A percentile compares a stretch with the other conserved stretches of the same genome.
Conservation (phyloP, 768 basidiomycete genomes). For the Lentinula raphanica region DNA sequence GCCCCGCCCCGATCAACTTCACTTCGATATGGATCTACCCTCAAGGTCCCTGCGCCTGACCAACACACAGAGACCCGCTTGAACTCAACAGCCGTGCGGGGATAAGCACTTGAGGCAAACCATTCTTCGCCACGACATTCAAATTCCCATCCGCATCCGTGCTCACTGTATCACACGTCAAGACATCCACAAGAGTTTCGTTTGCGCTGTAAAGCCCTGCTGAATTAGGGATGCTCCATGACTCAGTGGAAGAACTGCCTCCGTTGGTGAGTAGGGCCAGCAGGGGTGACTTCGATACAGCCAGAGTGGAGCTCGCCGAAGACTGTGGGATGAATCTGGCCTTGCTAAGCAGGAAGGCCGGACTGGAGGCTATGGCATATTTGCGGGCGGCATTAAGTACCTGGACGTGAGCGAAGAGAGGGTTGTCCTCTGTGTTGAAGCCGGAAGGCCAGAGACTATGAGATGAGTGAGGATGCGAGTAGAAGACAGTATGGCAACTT, state of each 20-base stretch:
- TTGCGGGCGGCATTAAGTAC: slow-evolving; percentile 49
- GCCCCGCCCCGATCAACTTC: no score
- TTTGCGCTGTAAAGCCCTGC: slow-evolving; percentile 40
- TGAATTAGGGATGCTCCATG: slow-evolving; percentile 11
- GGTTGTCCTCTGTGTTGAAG: slow-evolving; percentile 42
- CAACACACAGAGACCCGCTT: slow-evolving; percentile 11
- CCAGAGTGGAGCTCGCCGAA: slow-evolving; percentile 29
- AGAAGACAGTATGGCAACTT: not conserved
- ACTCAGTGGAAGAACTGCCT: slow-evolving; percentile 23
- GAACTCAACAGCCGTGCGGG: slow-evolving; percentile 16
- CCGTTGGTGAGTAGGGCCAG: slow-evolving; percentile 55
- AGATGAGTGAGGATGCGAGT: not conserved
- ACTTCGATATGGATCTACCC: no score
- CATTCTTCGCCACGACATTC: slow-evolving; percentile 29
- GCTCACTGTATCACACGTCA: slow-evolving; percentile 38
- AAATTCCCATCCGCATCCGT: slow-evolving; percentile 39
- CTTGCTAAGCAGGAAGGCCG: slow-evolving; percentile 44
- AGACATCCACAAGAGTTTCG: slow-evolving; percentile 45
- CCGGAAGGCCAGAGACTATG: slow-evolving; percentile 55
- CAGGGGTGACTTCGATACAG: slow-evolving; percentile 51
- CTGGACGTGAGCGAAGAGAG: slow-evolving; percentile 38
- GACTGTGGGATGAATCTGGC: slow-evolving; percentile 38
- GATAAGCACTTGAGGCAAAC: slow-evolving; percentile 39
- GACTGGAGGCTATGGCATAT: slow-evolving; percentile 37
- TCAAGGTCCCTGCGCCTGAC: not conserved